A percentile compares a stretch with the other conserved stretches of the same genome.
These are phyloP conservation scores for Trichoderma virens DNA, from an alignment of 495 filamentous ascomycete genomes.

Conservation along the genomic window DNA sequence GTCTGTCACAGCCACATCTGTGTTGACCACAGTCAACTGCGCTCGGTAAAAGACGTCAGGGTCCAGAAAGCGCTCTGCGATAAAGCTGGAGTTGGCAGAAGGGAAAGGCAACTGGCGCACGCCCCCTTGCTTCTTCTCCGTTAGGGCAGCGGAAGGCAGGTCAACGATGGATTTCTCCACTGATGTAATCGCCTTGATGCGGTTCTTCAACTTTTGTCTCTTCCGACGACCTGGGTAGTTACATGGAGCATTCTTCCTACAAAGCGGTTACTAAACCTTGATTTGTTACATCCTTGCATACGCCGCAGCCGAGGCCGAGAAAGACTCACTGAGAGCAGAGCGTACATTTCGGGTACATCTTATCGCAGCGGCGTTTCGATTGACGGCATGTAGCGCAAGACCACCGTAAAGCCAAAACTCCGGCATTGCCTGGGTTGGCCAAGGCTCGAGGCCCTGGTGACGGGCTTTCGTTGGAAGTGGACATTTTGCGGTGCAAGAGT, in stretches of 20 bases:
- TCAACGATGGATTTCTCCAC: conserved; percentile 10
- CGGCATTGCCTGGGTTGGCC: not conserved
- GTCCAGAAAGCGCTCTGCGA: not conserved
- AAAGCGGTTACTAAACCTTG: conserved; percentile 14
- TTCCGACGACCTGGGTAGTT: conserved; percentile 14
- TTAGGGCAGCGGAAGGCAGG: not conserved
- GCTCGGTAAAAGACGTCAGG: conserved; percentile 18
- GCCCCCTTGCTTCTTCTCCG: not conserved
- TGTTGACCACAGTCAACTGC: conserved; percentile 20
- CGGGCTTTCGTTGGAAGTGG: not conserved
- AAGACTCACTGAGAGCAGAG: conserved; percentile 32
- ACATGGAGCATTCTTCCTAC: not conserved
- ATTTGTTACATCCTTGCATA: conserved; percentile 18
- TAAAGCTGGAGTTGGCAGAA: not conserved
- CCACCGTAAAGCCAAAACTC: not conserved
- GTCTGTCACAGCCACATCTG: conserved; percentile 21
- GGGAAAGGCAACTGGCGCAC: not conserved
- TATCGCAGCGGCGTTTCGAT: conserved; percentile 41
- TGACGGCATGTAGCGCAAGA: not conserved
- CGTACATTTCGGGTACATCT: conserved; percentile 33
- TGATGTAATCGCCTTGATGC: conserved; percentile 14
- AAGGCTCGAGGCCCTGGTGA: not conserved
- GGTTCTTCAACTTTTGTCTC: conserved; percentile 23
- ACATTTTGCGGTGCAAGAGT: not conserved
- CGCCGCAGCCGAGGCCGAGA: too few species aligned